Evolutionary conservation across 2,329 filamentous ascomycete genomes (phyloP).

Genomic region (Colletotrichum neosansevieriae): DNA sequence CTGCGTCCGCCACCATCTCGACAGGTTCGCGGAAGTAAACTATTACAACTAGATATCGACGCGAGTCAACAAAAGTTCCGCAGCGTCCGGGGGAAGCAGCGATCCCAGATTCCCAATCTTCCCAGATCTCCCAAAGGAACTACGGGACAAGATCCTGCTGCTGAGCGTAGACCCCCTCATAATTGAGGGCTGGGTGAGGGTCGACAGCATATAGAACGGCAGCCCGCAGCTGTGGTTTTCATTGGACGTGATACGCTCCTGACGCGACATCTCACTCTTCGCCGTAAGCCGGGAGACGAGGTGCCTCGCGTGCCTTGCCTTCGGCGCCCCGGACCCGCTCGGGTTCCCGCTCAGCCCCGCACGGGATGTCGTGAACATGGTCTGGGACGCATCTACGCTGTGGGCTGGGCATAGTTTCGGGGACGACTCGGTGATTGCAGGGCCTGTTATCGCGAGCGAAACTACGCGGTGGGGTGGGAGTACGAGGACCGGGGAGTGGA

Average conservation of each 20-base stretch:
- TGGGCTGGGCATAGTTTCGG: neutral
- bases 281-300: conserved; percentile 13
- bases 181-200: neutral
- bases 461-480: neutral
- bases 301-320: neutral
- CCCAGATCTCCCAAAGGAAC: neutral
- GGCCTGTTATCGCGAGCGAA: neutral
- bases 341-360: conserved; percentile 14
- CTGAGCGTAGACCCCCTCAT: neutral
- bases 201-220: neutral
- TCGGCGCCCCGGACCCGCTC: conserved; percentile 1
- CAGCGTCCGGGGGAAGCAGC: too few species aligned
- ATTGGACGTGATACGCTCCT: neutral
- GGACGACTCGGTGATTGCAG: neutral
- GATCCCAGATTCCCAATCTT: neutral
- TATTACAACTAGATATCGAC: neutral
- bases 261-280: conserved; percentile 1
- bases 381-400: conserved; percentile 4
- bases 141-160: neutral
- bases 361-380: neutral
- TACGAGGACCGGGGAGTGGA: neutral
- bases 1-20: neutral
- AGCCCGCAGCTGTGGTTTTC: conserved; percentile 4
- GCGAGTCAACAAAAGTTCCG: too few species aligned
- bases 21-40: neutral